Base-by-base conservation (phyloP, 2,329 filamentous ascomycete genomes). In the Tolypocladium pustulatum region DNA sequence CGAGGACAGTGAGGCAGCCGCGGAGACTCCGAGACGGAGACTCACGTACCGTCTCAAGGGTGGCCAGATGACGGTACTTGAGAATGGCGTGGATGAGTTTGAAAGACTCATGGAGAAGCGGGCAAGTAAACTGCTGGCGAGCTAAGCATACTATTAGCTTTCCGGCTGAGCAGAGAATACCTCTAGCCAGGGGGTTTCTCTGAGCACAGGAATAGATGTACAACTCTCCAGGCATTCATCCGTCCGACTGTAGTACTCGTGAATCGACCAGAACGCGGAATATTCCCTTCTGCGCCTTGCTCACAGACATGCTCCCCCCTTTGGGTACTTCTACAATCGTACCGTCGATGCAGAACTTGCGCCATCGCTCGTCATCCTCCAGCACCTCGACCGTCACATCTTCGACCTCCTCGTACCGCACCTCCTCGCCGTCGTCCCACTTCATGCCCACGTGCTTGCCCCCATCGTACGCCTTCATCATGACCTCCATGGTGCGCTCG, bases 261-360 rank as follows among this genome's bases (percentile, higher is more conserved):
- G 65, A 59, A 61, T 75, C 70, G 9, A 80, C 77, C 52, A 84
- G 61, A 9, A 85, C 68, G 52, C 68, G 70, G 55, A 83, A 70
- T 32, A 73, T 68, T n/a, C 71, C 68, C 49, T 67, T 64, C 10
- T 71, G 68, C 30, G 81, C 77, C 66, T 75, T 81, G 61, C 71
- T 72, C 0, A 96, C 80, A 60, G 84, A 81, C 71, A 96, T 82
- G 78, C 83, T 87, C 0, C 91, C 91, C 2, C 81, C 85, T 56
- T 78, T 71, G 25, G 88, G 87, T 0, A 96, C 75, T 60, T 83
- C 81, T 3, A 97, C 83, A 66, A 96, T 95, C 57, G 88, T 91
- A 3, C 93, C 93, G 71, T 97, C 93, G n/a, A 97, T 79, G 70
- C 93, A 97, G 17, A 96, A 82, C 67, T 92, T 84, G 61, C 93